Conservation (phyloP, 805 yeast genomes). For the Spathaspora passalidarum region DNA sequence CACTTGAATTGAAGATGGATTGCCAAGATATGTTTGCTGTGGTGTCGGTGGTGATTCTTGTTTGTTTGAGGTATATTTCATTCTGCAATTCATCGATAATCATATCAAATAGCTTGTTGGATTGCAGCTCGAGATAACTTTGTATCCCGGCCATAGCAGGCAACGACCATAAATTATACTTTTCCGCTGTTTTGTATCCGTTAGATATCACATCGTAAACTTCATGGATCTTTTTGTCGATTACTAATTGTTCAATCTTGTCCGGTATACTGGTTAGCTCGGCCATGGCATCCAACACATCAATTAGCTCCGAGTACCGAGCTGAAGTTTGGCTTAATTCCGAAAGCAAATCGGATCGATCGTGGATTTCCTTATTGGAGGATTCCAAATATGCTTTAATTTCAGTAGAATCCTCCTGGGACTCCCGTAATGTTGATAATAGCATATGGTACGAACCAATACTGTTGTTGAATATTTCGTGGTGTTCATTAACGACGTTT, state of each 20-base stretch:
- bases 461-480: conserved; percentile 79
- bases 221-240: conserved; percentile 64
- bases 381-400: conserved; percentile 48
- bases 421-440: conserved; percentile 57
- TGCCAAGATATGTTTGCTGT: conserved; percentile 18
- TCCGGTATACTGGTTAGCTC: conserved; percentile 57
- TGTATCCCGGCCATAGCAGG: conserved; percentile 51
- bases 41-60: background rate
- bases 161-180: conserved; percentile 55
- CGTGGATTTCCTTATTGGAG: conserved; percentile 49
- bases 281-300: conserved; percentile 65
- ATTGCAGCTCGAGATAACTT: conserved; percentile 52
- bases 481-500: conserved; percentile 73
- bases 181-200: conserved; percentile 44
- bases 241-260: conserved; percentile 61
- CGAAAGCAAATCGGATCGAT: conserved; percentile 52
- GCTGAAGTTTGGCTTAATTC: conserved; percentile 65
- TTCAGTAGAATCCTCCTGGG: conserved; percentile 54
- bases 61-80: conserved; percentile 57
- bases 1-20: conserved; percentile 19
- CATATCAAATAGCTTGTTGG: conserved; percentile 61
- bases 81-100: conserved; percentile 74
- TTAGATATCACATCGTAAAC: conserved; percentile 56
- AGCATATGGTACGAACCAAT: conserved; percentile 81
- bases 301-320: conserved; percentile 65